Conservation (phyloP, 345 rosid genomes). For the Pelargonium nanum region DNA sequence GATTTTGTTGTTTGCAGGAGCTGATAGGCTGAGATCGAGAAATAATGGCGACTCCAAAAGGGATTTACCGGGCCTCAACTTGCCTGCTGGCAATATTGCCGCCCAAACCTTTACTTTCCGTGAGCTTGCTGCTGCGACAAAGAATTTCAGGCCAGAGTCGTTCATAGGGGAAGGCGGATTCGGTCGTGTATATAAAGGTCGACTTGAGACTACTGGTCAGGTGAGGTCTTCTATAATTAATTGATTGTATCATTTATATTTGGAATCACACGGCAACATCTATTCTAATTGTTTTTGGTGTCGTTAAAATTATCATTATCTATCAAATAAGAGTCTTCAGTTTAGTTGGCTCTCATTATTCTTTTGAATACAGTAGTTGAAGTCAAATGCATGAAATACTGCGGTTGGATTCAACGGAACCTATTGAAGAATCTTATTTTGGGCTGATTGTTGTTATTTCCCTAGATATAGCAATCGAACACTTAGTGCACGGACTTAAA, state of each 20-base stretch:
- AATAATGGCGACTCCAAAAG: conserved; percentile 50
- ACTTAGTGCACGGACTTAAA: no score
- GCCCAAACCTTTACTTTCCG: conserved; percentile 87
- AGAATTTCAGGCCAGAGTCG: conserved; percentile 78
- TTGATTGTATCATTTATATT: neutral
- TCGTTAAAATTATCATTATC: neutral
- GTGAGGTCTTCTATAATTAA: conserved; percentile 26
- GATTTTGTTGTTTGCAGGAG: conserved; percentile 41
- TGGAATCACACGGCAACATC: neutral
- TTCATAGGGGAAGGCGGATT: conserved; percentile 98
- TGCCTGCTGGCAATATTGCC: conserved; percentile 49
- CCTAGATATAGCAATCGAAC: no score
- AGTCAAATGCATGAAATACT: no score
- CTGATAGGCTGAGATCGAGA: conserved; percentile 63
- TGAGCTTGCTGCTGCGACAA: conserved; percentile 85
- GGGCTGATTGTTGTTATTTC: no score
- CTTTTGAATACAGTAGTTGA: no score
- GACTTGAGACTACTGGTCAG: conserved; percentile 87
- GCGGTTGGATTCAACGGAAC: no score
- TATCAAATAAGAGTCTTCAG: neutral
- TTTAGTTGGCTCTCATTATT: neutral
- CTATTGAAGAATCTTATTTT: no score
- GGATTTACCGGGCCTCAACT: conserved; percentile 46
- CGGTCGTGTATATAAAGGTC: conserved; percentile 88
- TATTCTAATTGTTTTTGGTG: neutral